Percentiles rank a stretch among this genome's conserved stretches.
Evolutionary conservation across 2,329 filamentous ascomycete genomes (phyloP).

Genomic region (Myotisia sp.): DNA sequence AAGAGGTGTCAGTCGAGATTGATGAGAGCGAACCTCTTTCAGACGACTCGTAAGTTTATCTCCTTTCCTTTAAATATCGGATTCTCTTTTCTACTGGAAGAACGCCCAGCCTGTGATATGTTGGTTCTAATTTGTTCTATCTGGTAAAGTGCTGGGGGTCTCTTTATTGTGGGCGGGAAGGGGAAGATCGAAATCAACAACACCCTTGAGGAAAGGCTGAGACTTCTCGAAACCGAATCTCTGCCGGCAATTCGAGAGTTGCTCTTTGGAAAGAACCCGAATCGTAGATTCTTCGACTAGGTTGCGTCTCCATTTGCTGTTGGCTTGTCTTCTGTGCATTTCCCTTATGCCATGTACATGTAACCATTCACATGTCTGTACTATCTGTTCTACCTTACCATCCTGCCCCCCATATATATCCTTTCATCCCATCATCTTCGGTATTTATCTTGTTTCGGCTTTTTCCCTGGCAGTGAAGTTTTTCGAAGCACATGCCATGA

Average conservation of each 20-base stretch:
- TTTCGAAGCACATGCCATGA: too few relatives aligned
- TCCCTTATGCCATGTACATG: slow-evolving; percentile 1
- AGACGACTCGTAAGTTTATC: slow-evolving; percentile 61
- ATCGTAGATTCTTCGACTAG: slow-evolving; percentile 91
- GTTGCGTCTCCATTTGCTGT: slow-evolving; percentile 5
- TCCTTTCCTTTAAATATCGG: slow-evolving; percentile 5
- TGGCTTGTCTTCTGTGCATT: background rate
- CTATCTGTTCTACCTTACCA: background rate
- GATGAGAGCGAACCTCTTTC: slow-evolving; percentile 68
- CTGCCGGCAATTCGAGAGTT: slow-evolving; percentile 72
- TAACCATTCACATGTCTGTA: background rate
- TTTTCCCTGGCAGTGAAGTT: too few relatives aligned
- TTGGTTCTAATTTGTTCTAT: slow-evolving; percentile 9
- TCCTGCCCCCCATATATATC: slow-evolving; percentile 1
- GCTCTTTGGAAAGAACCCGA: slow-evolving; percentile 85
- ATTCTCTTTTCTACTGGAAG: background rate
- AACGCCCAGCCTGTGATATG: slow-evolving; percentile 9
- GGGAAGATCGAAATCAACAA: slow-evolving; percentile 99
- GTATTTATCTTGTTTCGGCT: too few relatives aligned
- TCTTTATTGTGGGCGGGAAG: slow-evolving; percentile 61
- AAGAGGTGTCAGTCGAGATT: slow-evolving; percentile 54
- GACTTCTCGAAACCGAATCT: slow-evolving; percentile 68
- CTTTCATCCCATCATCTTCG: background rate
- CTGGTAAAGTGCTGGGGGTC: slow-evolving; percentile 81
- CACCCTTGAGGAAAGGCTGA: slow-evolving; percentile 84